Conservation (phyloP, 805 yeast genomes). For the Wickerhamomyces bisporus region DNA sequence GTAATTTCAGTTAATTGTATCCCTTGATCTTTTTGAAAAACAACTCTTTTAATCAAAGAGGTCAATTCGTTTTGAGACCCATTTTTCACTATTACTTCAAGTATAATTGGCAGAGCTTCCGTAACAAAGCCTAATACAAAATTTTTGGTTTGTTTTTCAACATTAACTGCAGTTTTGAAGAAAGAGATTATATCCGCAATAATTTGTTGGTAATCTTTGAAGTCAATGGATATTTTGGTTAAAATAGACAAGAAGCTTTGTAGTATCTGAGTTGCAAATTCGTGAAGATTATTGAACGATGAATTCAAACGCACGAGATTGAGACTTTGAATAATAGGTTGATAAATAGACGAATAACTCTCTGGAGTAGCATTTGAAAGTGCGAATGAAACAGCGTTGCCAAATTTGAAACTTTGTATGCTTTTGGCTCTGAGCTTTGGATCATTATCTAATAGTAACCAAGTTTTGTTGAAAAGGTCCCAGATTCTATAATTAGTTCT, state of each 20-base stretch:
- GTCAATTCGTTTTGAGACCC: constrained; percentile 4
- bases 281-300: constrained; percentile 9
- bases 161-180: constrained; percentile 8
- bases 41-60: constrained; percentile 20
- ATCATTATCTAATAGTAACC: constrained; percentile 29
- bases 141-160: constrained; percentile 17
- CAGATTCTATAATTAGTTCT: constrained; percentile 42
- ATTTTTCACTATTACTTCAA: constrained; percentile 2
- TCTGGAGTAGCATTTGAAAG: constrained; percentile 12
- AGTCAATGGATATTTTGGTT: too few relatives aligned
- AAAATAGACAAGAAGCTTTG: not conserved
- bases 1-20: constrained; percentile 26
- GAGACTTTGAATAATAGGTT: constrained; percentile 8
- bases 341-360: not conserved
- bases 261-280: constrained; percentile 11
- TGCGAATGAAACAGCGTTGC: constrained; percentile 29
- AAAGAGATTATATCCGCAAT: constrained; percentile 9
- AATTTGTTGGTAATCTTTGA: not conserved
- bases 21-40: constrained; percentile 24
- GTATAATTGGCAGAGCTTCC: constrained; percentile 14
- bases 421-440: constrained; percentile 32
- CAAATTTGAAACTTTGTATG: constrained; percentile 37
- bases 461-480: constrained; percentile 40
- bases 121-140: constrained; percentile 14
- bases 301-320: constrained; percentile 15